Percentiles rank a stretch among this genome's conserved stretches.
Conservation (phyloP, 306 rosid genomes). For the Trifolium subterraneum region DNA sequence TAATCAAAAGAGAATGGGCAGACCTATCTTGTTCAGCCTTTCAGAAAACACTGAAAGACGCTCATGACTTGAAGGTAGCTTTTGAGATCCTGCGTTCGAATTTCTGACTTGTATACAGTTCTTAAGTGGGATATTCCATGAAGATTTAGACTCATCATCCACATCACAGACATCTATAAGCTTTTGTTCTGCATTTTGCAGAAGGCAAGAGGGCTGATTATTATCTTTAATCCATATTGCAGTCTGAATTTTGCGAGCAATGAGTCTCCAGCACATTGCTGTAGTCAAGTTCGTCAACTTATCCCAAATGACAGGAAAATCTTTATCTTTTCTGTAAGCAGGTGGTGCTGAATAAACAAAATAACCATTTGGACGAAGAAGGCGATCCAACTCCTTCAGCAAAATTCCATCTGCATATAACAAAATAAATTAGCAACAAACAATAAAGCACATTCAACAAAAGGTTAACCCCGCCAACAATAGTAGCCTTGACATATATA, state of each 20-base stretch:
- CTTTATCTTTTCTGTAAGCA: conserved; percentile 77
- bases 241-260: conserved; percentile 84
- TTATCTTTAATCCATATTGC: conserved; percentile 92
- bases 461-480: not conserved
- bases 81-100: conserved; percentile 50
- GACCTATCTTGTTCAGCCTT: conserved; percentile 73
- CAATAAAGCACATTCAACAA: conserved; percentile 5
- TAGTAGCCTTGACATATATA: conserved; percentile 15
- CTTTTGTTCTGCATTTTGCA: conserved; percentile 57
- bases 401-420: conserved; percentile 80
- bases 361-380: conserved; percentile 80
- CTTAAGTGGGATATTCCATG: conserved; percentile 74
- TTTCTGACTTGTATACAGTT: conserved; percentile 65
- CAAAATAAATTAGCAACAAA: conserved; percentile 30
- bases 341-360: conserved; percentile 96
- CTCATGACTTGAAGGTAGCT: conserved; percentile 65
- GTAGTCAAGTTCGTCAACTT: conserved; percentile 77
- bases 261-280: conserved; percentile 96
- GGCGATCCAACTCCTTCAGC: conserved; percentile 80
- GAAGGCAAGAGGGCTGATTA: conserved; percentile 66
- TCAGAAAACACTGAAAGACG: conserved; percentile 73
- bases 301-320: conserved; percentile 81
- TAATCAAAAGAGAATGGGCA: conserved; percentile 39
- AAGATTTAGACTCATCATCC: conserved; percentile 65
- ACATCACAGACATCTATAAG: conserved; percentile 69